Evolutionary conservation across 106 monocot genomes (phyloP).

Genomic region (Dendrobium nobile): DNA sequence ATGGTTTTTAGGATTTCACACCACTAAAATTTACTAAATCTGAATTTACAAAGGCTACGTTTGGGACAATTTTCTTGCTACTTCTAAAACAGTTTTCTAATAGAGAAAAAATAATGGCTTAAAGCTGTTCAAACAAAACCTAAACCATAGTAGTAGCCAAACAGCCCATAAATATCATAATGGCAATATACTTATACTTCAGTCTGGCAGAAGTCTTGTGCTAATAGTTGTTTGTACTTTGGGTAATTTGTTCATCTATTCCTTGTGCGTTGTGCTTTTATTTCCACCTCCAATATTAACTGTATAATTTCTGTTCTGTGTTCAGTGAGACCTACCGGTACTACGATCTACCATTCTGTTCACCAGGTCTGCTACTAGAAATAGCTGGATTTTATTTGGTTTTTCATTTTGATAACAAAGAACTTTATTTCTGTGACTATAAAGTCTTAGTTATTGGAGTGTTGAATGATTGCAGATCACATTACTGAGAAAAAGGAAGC

Average conservation of each 20-base stretch:
- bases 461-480: conserved; percentile 27
- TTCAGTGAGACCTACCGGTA: conserved; percentile 79
- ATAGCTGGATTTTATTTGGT: not conserved
- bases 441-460: not conserved
- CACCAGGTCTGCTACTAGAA: conserved; percentile 29
- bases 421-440: not conserved
- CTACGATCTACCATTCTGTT: conserved; percentile 74
- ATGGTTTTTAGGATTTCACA: no score
- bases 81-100: no score
- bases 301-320: not conserved
- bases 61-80: no score
- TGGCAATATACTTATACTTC: not conserved
- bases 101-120: no score
- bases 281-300: not conserved
- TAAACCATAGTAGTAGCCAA: no score
- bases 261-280: not conserved
- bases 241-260: not conserved
- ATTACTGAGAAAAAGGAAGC: conserved; percentile 72
- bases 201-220: not conserved
- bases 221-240: not conserved
- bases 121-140: no score
- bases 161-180: no score
- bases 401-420: not conserved
- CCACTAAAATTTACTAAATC: no score
- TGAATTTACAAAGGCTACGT: no score